Evolutionary conservation across 768 basidiomycete genomes (phyloP).

Genomic region (Udeniomyces megalosporus): DNA sequence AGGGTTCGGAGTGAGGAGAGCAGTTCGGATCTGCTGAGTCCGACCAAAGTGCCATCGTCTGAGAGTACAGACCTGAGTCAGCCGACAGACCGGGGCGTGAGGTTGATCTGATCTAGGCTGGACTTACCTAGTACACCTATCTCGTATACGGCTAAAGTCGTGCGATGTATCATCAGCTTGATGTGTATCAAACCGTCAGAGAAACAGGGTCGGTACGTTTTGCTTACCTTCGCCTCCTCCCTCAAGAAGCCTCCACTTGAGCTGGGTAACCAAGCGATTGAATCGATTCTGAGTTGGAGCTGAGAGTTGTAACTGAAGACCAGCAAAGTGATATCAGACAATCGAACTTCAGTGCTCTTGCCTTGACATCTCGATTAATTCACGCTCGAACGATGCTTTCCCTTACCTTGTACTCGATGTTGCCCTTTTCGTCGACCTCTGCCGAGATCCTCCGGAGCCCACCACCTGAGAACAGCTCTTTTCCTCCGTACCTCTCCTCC

Average conservation of each 20-base stretch:
- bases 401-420: slow-evolving; percentile 21
- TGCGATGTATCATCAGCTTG: too few species aligned
- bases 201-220: too few species aligned
- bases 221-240: slow-evolving; percentile 45
- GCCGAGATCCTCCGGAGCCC: slow-evolving; percentile 9
- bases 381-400: neutral
- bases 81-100: neutral
- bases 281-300: slow-evolving; percentile 27
- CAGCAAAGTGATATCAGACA: too few species aligned
- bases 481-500: neutral
- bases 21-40: slow-evolving; percentile 53
- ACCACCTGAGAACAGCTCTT: neutral
- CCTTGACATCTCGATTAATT: neutral
- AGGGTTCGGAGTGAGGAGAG: slow-evolving; percentile 70
- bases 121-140: slow-evolving; percentile 40
- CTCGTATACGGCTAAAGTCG: slow-evolving; percentile 51
- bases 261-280: slow-evolving; percentile 63
- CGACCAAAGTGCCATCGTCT: slow-evolving; percentile 74
- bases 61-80: slow-evolving; percentile 20
- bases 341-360: neutral
- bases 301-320: slow-evolving; percentile 13
- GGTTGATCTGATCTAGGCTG: neutral
- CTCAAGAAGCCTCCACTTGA: slow-evolving; percentile 84
- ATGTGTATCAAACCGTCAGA: too few species aligned
- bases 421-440: slow-evolving; percentile 16